Evolutionary conservation across 805 yeast species (phyloP).

Genomic region (Nakazawaea ernobii): DNA sequence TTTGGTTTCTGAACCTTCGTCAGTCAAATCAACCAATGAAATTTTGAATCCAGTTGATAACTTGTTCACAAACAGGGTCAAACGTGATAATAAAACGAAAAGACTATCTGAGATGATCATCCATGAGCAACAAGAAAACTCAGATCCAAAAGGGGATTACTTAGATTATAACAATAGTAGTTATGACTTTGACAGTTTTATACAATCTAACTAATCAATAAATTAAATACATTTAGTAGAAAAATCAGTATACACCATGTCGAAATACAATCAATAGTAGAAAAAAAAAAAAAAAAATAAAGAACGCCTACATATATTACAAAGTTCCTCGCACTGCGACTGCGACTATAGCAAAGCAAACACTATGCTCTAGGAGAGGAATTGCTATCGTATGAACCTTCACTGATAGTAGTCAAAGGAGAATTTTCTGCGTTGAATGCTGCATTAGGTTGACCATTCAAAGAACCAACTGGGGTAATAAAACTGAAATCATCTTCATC

Average conservation of each 20-base stretch:
- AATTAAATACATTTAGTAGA: too few relatives aligned
- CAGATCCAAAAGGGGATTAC: neutral
- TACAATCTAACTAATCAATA: neutral
- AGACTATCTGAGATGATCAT: neutral
- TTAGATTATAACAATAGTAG: neutral
- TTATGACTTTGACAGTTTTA: neutral
- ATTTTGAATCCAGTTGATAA: neutral
- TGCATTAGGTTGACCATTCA: constrained; percentile 8
- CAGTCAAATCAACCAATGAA: neutral
- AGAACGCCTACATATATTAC: neutral
- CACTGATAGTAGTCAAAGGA: constrained; percentile 25
- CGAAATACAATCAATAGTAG: too few relatives aligned
- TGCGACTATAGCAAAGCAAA: neutral
- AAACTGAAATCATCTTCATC: constrained; percentile 11
- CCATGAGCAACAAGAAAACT: neutral
- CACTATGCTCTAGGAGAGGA: neutral
- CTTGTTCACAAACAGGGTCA: neutral
- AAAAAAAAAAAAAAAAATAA: too few relatives aligned
- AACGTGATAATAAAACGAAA: neutral
- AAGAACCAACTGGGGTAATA: constrained; percentile 16
- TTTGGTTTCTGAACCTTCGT: neutral
- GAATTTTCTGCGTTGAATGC: constrained; percentile 13
- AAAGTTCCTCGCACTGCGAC: neutral
- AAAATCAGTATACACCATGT: too few relatives aligned
- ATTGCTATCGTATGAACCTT: constrained; percentile 20